phyloP scores from a whole-genome alignment of 495 filamentous ascomycete genomes.

The Podospora pseudoanserina region DNA sequence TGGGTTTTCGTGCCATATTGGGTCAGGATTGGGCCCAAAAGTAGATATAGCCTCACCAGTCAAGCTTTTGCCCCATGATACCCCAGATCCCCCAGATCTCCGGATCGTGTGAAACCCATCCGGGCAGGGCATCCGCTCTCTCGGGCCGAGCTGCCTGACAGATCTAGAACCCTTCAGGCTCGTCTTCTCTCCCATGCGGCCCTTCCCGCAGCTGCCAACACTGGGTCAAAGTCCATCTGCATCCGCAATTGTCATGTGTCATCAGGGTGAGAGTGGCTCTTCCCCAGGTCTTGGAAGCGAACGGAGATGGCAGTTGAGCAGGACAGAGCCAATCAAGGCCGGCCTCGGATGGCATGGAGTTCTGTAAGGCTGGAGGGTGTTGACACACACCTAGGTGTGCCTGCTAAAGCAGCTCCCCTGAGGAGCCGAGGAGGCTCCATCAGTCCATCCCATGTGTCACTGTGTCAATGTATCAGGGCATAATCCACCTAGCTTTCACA shows the following conservation, averaged over 20 bases:
- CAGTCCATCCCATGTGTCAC: not conserved
- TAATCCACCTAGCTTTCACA: not conserved
- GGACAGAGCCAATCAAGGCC: constrained; percentile 19
- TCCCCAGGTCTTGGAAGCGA: constrained; percentile 21
- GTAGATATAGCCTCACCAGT: constrained; percentile 16
- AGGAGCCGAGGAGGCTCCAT: constrained; percentile 8
- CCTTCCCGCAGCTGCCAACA: constrained; percentile 21
- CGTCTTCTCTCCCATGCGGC: constrained; percentile 20
- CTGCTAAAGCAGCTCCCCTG: not conserved
- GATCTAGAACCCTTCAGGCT: constrained; percentile 10
- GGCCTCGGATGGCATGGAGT: constrained; percentile 11
- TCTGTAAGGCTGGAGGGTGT: constrained; percentile 20
- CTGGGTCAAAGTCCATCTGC: constrained; percentile 13
- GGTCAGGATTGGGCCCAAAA: not conserved
- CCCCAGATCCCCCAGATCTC: constrained; percentile 6
- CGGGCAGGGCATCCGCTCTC: constrained; percentile 7
- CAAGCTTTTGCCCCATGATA: constrained; percentile 4
- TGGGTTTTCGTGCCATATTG: not conserved
- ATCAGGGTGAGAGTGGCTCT: constrained; percentile 19
- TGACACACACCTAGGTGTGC: constrained; percentile 8
- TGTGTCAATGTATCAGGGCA: not conserved
- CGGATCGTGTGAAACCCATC: constrained; percentile 10
- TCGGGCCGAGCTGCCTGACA: not conserved
- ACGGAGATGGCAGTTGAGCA: constrained; percentile 16
- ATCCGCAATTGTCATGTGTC: constrained; percentile 22